Percentiles rank a stretch among this genome's conserved stretches.
Evolutionary conservation across 352 stramenopile species (phyloP).

Genomic region (Phytophthora pisi): DNA sequence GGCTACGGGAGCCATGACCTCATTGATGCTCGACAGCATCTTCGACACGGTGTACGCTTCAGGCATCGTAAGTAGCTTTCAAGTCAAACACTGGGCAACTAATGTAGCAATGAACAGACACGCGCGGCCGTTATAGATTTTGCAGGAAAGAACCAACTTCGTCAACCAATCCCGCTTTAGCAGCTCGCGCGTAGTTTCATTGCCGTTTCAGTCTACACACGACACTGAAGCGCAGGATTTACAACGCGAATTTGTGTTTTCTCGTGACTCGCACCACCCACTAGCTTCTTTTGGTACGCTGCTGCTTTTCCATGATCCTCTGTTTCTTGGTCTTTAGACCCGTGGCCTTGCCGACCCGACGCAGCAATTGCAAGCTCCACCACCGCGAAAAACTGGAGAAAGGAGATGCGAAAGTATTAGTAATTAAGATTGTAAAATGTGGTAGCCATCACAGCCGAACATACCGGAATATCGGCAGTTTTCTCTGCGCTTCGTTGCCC

Average conservation of each 20-base stretch:
- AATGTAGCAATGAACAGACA: conserved; percentile 21
- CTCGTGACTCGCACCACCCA: conserved; percentile 2
- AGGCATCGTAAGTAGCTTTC: conserved; percentile 27
- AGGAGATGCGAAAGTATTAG: not conserved
- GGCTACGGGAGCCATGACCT: conserved; percentile 73
- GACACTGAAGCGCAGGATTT: not conserved
- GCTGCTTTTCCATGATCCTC: conserved; percentile 38
- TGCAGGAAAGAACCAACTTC: conserved; percentile 10
- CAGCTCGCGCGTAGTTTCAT: conserved; percentile 22
- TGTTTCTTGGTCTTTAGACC: conserved; percentile 81
- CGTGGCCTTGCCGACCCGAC: conserved; percentile 79
- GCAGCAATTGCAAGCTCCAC: conserved; percentile 84
- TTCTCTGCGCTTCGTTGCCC: conserved; percentile 44
- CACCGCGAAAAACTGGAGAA: conserved; percentile 71
- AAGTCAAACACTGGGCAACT: not conserved
- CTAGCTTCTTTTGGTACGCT: conserved; percentile 27
- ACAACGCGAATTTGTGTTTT: not conserved
- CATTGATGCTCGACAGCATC: conserved; percentile 85
- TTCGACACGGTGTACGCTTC: conserved; percentile 85
- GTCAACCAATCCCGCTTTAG: conserved; percentile 4
- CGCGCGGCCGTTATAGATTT: conserved; percentile 22
- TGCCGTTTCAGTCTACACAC: conserved; percentile 29
- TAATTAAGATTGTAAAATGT: not conserved
- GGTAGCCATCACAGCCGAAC: conserved; percentile 1
- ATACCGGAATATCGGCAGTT: conserved; percentile 82